A percentile compares a stretch with the other conserved stretches of the same genome.
These are phyloP conservation scores for Gastrolobium bilobum DNA, from an alignment of 306 rosid species.

Conservation along the genomic window DNA sequence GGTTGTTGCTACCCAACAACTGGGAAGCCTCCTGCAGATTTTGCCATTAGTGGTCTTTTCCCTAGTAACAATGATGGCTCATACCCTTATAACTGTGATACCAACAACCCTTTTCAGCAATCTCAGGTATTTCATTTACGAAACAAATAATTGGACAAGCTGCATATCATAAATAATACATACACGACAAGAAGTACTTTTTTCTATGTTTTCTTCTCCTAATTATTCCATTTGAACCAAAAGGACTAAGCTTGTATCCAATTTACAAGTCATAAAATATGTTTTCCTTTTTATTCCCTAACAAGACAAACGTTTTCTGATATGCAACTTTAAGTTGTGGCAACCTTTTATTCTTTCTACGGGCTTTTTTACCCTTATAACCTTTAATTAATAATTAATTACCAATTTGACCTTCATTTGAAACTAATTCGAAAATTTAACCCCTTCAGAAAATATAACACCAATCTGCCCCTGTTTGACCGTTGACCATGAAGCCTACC, in stretches of 20 bases:
- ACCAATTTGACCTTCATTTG: too few species aligned
- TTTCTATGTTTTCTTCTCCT: too few species aligned
- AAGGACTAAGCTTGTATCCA: neutral
- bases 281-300: constrained; percentile 13
- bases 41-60: constrained; percentile 85
- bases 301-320: neutral
- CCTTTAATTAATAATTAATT: too few species aligned
- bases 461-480: too few species aligned
- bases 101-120: constrained; percentile 60
- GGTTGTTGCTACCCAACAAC: constrained; percentile 83
- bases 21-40: constrained; percentile 81
- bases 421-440: too few species aligned
- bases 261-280: constrained; percentile 3
- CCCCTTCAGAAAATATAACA: too few species aligned
- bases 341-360: neutral
- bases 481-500: too few species aligned
- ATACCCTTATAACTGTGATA: constrained; percentile 79
- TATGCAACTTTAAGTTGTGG: neutral
- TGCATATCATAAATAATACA: too few species aligned
- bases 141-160: neutral
- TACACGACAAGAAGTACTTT: too few species aligned
- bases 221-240: neutral
- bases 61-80: constrained; percentile 76
- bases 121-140: constrained; percentile 55
- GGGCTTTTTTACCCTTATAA: too few species aligned